Percentiles rank a stretch among this genome's conserved stretches.
These are phyloP conservation scores for Asterochloris erici DNA, from an alignment of 139 green algal genomes.

Conservation along the genomic window DNA sequence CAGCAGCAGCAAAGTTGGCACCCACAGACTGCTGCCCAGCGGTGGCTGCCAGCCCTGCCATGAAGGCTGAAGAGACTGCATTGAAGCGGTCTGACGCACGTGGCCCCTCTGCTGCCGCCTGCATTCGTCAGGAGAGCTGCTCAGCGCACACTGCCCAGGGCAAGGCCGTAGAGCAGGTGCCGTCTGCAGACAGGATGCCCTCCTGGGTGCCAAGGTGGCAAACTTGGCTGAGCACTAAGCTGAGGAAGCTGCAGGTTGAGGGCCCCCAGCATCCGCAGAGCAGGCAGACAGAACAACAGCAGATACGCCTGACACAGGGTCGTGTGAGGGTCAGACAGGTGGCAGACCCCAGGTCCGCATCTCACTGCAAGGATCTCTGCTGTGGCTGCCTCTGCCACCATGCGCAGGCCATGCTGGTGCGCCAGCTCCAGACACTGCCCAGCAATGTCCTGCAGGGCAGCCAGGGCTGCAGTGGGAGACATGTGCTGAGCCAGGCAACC, in stretches of 20 bases:
- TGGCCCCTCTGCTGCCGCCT: constrained; percentile 64
- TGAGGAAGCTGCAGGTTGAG: not conserved
- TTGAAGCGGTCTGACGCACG: constrained; percentile 72
- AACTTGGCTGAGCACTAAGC: not conserved
- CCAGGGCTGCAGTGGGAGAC: too few species aligned
- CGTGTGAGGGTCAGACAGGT: not conserved
- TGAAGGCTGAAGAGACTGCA: constrained; percentile 56
- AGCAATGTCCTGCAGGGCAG: too few species aligned
- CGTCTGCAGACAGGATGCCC: not conserved
- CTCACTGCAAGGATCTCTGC: constrained; percentile 49
- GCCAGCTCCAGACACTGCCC: constrained; percentile 36
- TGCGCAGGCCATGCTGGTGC: constrained; percentile 38
- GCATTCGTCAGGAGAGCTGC: not conserved
- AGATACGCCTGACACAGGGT: not conserved
- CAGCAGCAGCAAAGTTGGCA: constrained; percentile 50
- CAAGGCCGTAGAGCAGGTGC: not conserved
- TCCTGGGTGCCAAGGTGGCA: not conserved
- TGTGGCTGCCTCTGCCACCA: constrained; percentile 49
- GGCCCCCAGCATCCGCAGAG: not conserved
- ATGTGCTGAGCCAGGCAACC: too few species aligned
- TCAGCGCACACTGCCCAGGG: not conserved
- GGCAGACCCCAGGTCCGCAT: not conserved
- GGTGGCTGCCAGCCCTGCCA: constrained; percentile 57
- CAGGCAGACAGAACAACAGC: not conserved
- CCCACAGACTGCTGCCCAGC: constrained; percentile 39